Conservation (phyloP, 2,329 filamentous ascomycete genomes). For the Xylaria sp. region DNA sequence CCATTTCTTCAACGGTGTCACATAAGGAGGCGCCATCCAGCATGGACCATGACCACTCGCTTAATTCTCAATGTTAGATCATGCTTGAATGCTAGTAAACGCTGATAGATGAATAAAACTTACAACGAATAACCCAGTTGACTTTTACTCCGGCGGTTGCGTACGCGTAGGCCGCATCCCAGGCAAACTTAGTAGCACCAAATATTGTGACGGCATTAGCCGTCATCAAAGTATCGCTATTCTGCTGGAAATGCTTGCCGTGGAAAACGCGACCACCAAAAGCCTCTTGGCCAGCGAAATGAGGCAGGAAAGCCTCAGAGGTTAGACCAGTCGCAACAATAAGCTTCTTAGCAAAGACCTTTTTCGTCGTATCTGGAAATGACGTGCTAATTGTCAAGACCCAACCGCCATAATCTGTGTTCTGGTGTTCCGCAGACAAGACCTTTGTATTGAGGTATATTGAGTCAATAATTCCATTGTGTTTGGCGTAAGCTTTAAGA, state of each 20-base stretch:
- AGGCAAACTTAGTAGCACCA: constrained; percentile 66
- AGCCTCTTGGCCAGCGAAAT: constrained; percentile 52
- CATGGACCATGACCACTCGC: constrained; percentile 58
- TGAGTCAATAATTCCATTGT: constrained; percentile 54
- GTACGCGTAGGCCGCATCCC: constrained; percentile 66
- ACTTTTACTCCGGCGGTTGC: constrained; percentile 59
- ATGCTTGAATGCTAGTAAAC: not conserved
- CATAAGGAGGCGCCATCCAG: constrained; percentile 57
- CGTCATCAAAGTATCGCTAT: constrained; percentile 43
- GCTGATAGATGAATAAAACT: not conserved
- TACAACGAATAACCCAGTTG: constrained; percentile 60
- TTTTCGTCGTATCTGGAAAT: constrained; percentile 31
- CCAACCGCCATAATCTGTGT: constrained; percentile 45
- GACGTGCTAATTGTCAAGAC: constrained; percentile 30
- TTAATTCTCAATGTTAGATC: constrained; percentile 7
- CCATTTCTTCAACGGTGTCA: constrained; percentile 56
- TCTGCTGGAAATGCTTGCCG: constrained; percentile 53
- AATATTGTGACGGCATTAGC: constrained; percentile 56
- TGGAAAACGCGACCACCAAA: constrained; percentile 65
- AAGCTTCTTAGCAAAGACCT: constrained; percentile 52
- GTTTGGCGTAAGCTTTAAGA: constrained; percentile 58
- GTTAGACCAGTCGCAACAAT: constrained; percentile 67
- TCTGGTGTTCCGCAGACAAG: constrained; percentile 54
- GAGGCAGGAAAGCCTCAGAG: constrained; percentile 61
- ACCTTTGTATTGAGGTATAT: constrained; percentile 60